phyloP scores from a whole-genome alignment of 768 basidiomycete species.

The Psilocybe sp. region DNA sequence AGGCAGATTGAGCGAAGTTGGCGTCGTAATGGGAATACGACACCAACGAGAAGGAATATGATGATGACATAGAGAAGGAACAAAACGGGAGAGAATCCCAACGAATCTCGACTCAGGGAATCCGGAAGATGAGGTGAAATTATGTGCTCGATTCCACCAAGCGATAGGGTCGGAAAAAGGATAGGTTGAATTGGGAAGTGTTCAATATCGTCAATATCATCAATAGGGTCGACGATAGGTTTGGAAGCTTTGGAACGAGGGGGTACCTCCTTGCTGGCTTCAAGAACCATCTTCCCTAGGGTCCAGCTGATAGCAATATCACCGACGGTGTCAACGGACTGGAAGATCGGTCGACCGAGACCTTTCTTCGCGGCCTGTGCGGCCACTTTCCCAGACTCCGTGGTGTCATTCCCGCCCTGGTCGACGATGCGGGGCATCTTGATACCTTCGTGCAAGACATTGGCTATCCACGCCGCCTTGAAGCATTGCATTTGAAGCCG shows the following conservation, averaged over 20 bases:
- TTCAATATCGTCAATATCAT: constrained; percentile 53
- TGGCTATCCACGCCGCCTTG: constrained; percentile 98
- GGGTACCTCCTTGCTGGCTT: constrained; percentile 87
- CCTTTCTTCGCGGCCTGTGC: constrained; percentile 81
- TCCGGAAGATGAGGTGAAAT: constrained; percentile 67
- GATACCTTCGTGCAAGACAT: constrained; percentile 94
- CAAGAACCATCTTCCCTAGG: constrained; percentile 97
- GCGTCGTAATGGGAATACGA: constrained; percentile 58
- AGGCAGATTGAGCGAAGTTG: constrained; percentile 45
- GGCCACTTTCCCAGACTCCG: constrained; percentile 66
- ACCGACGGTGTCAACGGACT: constrained; percentile 87
- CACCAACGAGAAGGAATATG: constrained; percentile 37
- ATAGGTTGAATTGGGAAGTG: constrained; percentile 60
- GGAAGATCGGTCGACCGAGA: constrained; percentile 81
- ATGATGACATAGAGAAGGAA: constrained; percentile 53
- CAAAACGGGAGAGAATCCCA: constrained; percentile 73
- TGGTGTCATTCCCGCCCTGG: constrained; percentile 73
- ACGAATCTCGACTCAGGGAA: constrained; percentile 56
- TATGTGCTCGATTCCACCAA: constrained; percentile 60
- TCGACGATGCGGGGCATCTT: constrained; percentile 92
- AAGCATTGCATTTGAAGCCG: constrained; percentile 97
- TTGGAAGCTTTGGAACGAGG: constrained; percentile 37
- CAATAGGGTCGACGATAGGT: constrained; percentile 73
- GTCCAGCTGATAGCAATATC: constrained; percentile 98
- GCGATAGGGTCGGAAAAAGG: constrained; percentile 56